phyloP scores from a whole-genome alignment of 2,329 filamentous ascomycete species.

The Fusarium sp. region DNA sequence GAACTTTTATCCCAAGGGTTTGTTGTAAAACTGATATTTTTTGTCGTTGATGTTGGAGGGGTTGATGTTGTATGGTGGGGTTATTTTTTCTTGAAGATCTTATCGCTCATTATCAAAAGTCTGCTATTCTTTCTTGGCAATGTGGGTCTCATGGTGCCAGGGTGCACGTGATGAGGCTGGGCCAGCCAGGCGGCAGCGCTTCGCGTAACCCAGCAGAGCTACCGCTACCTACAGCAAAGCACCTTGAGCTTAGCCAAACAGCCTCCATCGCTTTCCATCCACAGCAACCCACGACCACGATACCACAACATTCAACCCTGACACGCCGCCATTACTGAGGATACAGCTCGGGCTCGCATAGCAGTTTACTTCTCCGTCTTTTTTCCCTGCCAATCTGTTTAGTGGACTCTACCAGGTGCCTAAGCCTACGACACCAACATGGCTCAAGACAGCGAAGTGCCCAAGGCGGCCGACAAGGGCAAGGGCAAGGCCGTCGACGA shows the following conservation, averaged over 20 bases:
- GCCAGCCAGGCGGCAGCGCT: slow-evolving; percentile 56
- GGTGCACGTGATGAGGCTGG: slow-evolving; percentile 50
- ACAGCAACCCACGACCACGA: slow-evolving; percentile 43
- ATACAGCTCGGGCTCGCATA: slow-evolving; percentile 13
- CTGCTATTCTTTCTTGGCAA: background rate
- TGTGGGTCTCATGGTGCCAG: background rate
- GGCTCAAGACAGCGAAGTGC: slow-evolving; percentile 93
- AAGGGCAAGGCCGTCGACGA: slow-evolving; percentile 90
- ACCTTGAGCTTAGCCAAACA: slow-evolving; percentile 53
- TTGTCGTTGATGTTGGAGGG: slow-evolving; percentile 33
- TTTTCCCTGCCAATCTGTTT: slow-evolving; percentile 24
- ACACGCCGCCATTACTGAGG: slow-evolving; percentile 16
- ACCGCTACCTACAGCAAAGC: slow-evolving; percentile 44
- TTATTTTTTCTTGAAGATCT: slow-evolving; percentile 47
- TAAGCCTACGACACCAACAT: slow-evolving; percentile 66
- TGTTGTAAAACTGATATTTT: slow-evolving; percentile 1
- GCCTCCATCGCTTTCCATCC: slow-evolving; percentile 55
- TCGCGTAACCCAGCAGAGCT: slow-evolving; percentile 60
- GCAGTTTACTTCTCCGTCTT: slow-evolving; percentile 14
- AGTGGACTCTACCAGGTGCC: slow-evolving; percentile 45
- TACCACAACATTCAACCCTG: slow-evolving; percentile 35
- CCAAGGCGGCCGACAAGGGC: slow-evolving; percentile 89
- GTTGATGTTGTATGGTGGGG: slow-evolving; percentile 46
- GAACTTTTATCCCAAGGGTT: background rate
- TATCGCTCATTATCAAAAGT: slow-evolving; percentile 40